Conservation (phyloP, 75 land plant species). For the Adiantum capillusveneris region DNA sequence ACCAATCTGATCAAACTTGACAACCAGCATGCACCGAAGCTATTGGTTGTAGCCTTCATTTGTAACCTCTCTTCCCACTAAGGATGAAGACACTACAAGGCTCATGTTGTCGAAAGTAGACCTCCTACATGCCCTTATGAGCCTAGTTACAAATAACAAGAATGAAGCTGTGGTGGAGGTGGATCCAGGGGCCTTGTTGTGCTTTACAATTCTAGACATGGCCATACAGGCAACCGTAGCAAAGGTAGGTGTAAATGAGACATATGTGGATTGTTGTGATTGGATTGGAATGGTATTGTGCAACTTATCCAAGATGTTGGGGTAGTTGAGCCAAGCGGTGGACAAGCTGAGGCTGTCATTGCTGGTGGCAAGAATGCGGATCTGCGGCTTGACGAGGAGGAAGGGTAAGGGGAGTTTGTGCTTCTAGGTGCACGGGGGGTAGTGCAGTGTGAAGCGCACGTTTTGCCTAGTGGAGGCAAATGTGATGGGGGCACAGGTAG, state of each 20-base stretch:
- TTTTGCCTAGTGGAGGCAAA: constrained; percentile 36
- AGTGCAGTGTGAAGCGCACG: constrained; percentile 16
- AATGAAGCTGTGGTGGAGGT: constrained; percentile 24
- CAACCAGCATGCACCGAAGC: constrained; percentile 12
- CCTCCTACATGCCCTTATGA: constrained; percentile 12
- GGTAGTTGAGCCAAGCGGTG: constrained; percentile 10
- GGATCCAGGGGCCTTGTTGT: constrained; percentile 18
- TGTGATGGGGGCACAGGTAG: constrained; percentile 21
- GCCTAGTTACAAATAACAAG: constrained; percentile 4
- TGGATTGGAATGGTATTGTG: constrained; percentile 24
- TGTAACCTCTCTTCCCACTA: constrained; percentile 14
- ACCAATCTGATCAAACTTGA: constrained; percentile 11
- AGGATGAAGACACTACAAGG: constrained; percentile 8
- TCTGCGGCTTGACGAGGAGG: too few relatives aligned
- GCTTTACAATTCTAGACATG: constrained; percentile 9
- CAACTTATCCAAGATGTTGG: constrained; percentile 25
- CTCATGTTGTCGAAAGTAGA: constrained; percentile 1
- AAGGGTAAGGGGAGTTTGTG: too few relatives aligned
- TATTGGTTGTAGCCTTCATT: constrained; percentile 16
- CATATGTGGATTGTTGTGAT: constrained; percentile 19
- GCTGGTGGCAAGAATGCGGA: background rate
- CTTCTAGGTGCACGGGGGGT: constrained; percentile 19
- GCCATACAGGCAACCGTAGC: constrained; percentile 22
- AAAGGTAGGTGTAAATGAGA: constrained; percentile 21
- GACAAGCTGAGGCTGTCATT: background rate